Conservation (phyloP, 2,329 filamentous ascomycete species). For the Neonectria faginata region DNA sequence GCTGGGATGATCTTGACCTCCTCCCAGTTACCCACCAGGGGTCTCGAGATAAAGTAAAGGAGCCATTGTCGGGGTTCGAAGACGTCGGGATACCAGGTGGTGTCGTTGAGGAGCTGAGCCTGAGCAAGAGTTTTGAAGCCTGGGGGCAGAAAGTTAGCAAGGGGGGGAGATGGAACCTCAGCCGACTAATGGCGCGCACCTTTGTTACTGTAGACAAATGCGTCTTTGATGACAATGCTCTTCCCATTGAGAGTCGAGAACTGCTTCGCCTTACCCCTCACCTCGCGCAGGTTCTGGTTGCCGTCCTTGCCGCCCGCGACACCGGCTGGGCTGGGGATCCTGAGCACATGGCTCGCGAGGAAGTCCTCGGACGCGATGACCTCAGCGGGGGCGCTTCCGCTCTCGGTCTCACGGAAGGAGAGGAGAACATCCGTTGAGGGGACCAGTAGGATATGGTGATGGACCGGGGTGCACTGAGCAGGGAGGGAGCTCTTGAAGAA, state of each 20-base stretch:
- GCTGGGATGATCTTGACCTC: conserved; percentile 78
- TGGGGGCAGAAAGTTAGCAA: conserved; percentile 53
- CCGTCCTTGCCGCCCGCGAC: conserved; percentile 67
- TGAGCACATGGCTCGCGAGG: conserved; percentile 94
- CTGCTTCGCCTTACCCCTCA: conserved; percentile 91
- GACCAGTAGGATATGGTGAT: conserved; percentile 94
- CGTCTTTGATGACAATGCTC: conserved; percentile 94
- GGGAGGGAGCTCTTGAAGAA: conserved; percentile 98
- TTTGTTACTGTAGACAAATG: conserved; percentile 95
- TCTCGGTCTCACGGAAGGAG: conserved; percentile 88
- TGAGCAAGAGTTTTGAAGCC: conserved; percentile 94
- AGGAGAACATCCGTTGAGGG: conserved; percentile 93
- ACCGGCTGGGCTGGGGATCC: conserved; percentile 72
- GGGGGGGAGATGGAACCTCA: neutral
- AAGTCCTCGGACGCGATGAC: conserved; percentile 93
- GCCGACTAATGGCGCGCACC: conserved; percentile 62
- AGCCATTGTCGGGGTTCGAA: conserved; percentile 94
- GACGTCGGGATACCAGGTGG: conserved; percentile 89
- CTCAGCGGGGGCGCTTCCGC: conserved; percentile 80
- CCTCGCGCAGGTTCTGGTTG: conserved; percentile 79
- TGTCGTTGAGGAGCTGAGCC: conserved; percentile 85
- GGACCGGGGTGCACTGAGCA: conserved; percentile 88
- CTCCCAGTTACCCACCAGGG: conserved; percentile 86
- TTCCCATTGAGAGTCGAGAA: conserved; percentile 93
- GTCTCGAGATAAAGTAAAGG: conserved; percentile 93